Base-by-base conservation (phyloP, 83 land plant genomes). In the Thuja plicata region DNA sequence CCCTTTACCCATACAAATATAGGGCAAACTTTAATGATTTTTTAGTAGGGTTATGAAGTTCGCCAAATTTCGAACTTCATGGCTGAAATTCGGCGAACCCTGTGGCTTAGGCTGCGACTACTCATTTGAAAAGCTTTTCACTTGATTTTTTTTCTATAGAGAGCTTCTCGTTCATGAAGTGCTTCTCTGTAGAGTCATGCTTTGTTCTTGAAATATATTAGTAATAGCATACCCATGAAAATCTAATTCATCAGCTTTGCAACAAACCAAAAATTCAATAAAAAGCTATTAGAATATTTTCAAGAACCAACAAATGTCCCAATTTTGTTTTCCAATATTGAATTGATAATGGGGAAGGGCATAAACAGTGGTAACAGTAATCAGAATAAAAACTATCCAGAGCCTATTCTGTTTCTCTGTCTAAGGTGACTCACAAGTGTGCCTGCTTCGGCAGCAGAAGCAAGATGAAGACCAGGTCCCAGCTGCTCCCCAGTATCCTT, bases 361-460 rank as follows among this genome's bases (percentile, higher is more conserved):
- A 35, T 34, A 76, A 34, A 76, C 79, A 34, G 0, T 35, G 35
- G 79, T 34, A 35, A 34, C 38, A 34, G 17, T 12, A 35, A 76
- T 76, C 40, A 76, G 11, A 76, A 76, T 76, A 83, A 16, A 46
- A 83, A 83, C 15, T 81, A 43, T 83, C 16, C 55, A 83, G 85
- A 27, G 35, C 11, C 5, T n/a, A 46, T 46, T 83, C 38, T 76
- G 79, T 32, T 76, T 76, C 38, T 73, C 37, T 32, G 38, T 81
- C n/a, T 74, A 87, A 77, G 35, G 50, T 38, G 8, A 86, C 95
- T 92, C 46, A 98, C 99, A 92, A 98, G 86, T 84, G 95, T 93
- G 86, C 99, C 99, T 27, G 99, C 99, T 91, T 98, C 98, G 12
- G 99, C 98, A 89, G 99, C 97, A 71, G 99, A 94, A 88, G 94